These are phyloP conservation scores for Tricharina praecox DNA, from an alignment of 495 filamentous ascomycete genomes.

Conservation along the genomic window DNA sequence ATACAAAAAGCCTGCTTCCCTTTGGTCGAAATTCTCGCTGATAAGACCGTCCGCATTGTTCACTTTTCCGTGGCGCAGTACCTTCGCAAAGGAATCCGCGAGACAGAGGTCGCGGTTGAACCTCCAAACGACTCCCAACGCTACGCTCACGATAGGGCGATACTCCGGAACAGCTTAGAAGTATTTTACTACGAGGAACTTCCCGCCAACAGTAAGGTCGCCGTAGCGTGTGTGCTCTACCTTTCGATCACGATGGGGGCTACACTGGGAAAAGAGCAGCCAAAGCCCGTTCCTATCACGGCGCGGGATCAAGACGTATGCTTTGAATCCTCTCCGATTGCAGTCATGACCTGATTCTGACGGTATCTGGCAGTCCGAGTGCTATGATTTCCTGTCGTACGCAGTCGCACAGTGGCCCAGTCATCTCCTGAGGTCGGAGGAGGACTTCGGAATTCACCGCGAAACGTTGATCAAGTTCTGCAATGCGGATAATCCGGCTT, in stretches of 20 bases:
- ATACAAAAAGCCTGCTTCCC: constrained; percentile 12
- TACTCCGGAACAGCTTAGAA: not conserved
- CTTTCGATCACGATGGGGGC: not conserved
- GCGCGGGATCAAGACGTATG: not conserved
- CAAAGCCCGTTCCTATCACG: not conserved
- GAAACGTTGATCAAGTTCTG: not conserved
- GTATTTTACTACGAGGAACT: not conserved
- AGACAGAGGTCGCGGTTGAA: no score
- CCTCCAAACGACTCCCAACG: no score
- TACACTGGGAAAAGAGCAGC: not conserved
- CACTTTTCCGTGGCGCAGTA: constrained; percentile 11
- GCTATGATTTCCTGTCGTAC: not conserved
- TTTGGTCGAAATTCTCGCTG: constrained; percentile 10
- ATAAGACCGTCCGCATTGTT: constrained; percentile 11
- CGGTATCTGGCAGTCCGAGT: not conserved
- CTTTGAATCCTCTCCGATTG: not conserved
- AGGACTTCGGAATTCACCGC: not conserved
- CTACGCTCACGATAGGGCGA: not conserved
- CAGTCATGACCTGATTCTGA: not conserved
- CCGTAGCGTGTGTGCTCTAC: not conserved
- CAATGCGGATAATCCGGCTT: not conserved
- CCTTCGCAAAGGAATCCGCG: no score
- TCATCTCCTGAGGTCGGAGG: not conserved
- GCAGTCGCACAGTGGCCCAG: not conserved
- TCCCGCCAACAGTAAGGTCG: not conserved